Percentiles rank a stretch among this genome's conserved stretches.
phyloP scores from a whole-genome alignment of 78 protist species.

The Chrysochromulina parva region DNA sequence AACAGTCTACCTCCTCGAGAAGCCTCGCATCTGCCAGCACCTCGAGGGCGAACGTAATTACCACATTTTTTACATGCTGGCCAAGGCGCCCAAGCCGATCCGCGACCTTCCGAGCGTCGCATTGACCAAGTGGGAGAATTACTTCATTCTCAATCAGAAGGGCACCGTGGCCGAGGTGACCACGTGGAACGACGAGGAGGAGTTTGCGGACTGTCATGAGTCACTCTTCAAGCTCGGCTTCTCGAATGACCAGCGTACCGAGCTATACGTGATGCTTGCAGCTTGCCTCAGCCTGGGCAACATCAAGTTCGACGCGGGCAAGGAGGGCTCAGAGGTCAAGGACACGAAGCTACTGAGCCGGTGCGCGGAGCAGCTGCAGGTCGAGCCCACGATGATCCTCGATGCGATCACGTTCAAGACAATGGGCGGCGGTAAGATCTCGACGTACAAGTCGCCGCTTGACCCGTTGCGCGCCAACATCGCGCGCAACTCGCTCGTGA shows the following conservation, averaged over 20 bases:
- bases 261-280: not conserved
- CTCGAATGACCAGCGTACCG: conserved; percentile 53
- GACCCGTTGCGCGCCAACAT: conserved; percentile 50
- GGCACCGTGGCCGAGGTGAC: not conserved
- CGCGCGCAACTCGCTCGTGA: conserved; percentile 78
- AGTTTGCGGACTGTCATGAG: not conserved
- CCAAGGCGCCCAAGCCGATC: not conserved
- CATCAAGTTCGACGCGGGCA: not conserved
- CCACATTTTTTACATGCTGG: conserved; percentile 92
- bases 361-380: not conserved
- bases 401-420: not conserved
- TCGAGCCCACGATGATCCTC: not conserved
- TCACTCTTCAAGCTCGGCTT: conserved; percentile 2
- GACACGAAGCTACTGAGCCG: not conserved
- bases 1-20: conserved; percentile 73
- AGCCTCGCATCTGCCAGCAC: conserved; percentile 84
- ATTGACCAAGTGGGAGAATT: not conserved
- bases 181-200: conserved; percentile 60
- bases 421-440: not conserved
- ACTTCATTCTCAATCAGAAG: not conserved
- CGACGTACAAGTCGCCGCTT: conserved; percentile 7
- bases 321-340: conserved; percentile 5
- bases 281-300: not conserved
- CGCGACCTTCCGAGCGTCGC: not conserved
- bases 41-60: conserved; percentile 84